phyloP scores from a whole-genome alignment of 2,329 filamentous ascomycete species.

The Trichoderma cornu-damae region DNA sequence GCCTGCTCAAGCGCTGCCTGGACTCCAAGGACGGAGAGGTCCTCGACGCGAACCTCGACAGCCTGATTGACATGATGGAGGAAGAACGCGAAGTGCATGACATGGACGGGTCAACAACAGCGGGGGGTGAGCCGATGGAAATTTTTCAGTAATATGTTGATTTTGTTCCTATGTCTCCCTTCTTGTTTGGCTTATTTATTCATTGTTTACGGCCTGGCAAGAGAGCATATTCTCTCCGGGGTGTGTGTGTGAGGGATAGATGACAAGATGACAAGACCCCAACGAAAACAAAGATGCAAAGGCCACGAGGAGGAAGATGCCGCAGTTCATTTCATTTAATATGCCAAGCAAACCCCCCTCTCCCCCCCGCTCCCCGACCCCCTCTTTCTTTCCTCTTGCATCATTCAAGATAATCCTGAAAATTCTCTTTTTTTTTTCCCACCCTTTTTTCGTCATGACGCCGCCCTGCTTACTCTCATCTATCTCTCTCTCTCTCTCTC shows the following conservation, averaged over 20 bases:
- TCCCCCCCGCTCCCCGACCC: too few species aligned
- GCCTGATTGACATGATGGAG: conserved; percentile 58
- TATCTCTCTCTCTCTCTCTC: too few species aligned
- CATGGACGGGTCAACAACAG: conserved; percentile 29
- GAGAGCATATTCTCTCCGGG: neutral
- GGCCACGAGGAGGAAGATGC: neutral
- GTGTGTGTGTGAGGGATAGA: too few species aligned
- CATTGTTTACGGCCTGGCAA: neutral
- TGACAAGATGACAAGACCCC: neutral
- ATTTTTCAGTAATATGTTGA: conserved; percentile 22
- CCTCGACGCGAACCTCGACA: conserved; percentile 60
- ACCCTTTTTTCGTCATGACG: too few species aligned
- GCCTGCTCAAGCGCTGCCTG: conserved; percentile 62
- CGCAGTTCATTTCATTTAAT: neutral
- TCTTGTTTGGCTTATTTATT: neutral
- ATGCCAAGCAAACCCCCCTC: too few species aligned
- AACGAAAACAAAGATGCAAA: neutral
- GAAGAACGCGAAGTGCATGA: conserved; percentile 50
- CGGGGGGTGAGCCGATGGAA: conserved; percentile 31
- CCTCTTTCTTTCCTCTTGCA: too few species aligned
- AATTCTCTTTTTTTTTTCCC: neutral
- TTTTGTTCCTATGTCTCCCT: neutral
- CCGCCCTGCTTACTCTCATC: too few species aligned
- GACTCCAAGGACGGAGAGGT: conserved; percentile 62
- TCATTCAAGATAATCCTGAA: too few species aligned